Base-by-base conservation (phyloP, 805 yeast genomes). In the Yarrowia sp. region DNA sequence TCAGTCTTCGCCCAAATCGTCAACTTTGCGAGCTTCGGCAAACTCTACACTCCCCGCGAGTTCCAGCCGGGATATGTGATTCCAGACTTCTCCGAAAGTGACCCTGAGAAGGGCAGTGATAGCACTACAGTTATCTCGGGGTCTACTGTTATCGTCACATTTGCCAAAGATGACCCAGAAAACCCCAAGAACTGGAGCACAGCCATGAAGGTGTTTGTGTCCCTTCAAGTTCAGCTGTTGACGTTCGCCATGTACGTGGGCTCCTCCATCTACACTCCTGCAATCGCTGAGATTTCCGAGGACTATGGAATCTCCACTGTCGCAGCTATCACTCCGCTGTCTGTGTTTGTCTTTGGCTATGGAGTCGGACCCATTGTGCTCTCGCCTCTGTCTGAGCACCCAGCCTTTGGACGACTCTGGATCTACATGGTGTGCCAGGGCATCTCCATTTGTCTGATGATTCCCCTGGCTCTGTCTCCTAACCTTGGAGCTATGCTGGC, bases 151-250 rank as follows among this genome's bases (percentile, higher is more conserved):
- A 7, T 47, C 63, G 55, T 47, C 8, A 31, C 36, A 2, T 47
- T 31, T 19, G 3, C 25, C n/a, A 47, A 32, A 5, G 38, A 78
- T 55, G 87, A 83, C 66, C 79, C 83, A 0, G 85, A 79, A 53
- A 73, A 79, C 65, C 87, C 88, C 1, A 66, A 70, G 19, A 83
- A 83, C 68, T 84, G 87, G 87, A 74, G 82, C 0, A 39, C 71
- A 60, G 1, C 21, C 44, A 71, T 74, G 53, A 82, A 80, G 68
- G 41, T 69, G 3, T 56, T 78, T 38, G 74, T 80, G 33, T 70
- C 76, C 13, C 12, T 71, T 3, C 72, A 74, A 63, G 71, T 79
- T 29, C 74, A 78, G 67, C 38, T 78, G 21, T 72, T 81, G 61
- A 76, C 84, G 12, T 69, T 75, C 14, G 72, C 81, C 3, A 81